Conservation (phyloP, 2,329 filamentous ascomycete species). For the Leptographium wingfieldii region DNA sequence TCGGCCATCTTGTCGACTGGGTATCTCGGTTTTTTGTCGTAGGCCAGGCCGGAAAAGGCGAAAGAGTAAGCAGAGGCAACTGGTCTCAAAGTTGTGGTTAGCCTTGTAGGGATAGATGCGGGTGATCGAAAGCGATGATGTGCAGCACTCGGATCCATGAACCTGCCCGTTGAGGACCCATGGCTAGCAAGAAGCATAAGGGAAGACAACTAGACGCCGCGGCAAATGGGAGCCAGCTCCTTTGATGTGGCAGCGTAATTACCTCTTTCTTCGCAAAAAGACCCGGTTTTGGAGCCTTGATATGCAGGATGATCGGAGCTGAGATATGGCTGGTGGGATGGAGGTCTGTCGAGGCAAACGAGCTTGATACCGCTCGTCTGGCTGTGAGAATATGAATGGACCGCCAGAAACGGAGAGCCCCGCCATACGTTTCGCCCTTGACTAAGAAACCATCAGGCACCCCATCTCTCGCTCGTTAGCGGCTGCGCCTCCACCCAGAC, state of each 20-base stretch:
- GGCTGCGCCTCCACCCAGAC: background rate
- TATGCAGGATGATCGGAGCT: background rate
- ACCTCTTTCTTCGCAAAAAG: background rate
- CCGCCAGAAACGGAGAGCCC: background rate
- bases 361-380: background rate
- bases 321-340: background rate
- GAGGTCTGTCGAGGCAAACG: background rate
- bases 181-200: background rate
- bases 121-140: background rate
- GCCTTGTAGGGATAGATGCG: background rate
- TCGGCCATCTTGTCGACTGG: slow-evolving; percentile 59
- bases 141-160: background rate
- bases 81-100: background rate
- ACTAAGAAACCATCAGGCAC: background rate
- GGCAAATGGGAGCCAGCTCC: background rate
- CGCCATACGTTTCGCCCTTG: background rate
- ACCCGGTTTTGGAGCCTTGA: background rate
- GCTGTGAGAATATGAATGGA: background rate
- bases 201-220: background rate
- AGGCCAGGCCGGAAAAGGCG: background rate
- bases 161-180: background rate
- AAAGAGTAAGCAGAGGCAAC: background rate
- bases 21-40: background rate
- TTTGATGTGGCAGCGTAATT: background rate
- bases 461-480: background rate